phyloP scores from a whole-genome alignment of 805 yeast species.

The Candida pseudoglaebosa region DNA sequence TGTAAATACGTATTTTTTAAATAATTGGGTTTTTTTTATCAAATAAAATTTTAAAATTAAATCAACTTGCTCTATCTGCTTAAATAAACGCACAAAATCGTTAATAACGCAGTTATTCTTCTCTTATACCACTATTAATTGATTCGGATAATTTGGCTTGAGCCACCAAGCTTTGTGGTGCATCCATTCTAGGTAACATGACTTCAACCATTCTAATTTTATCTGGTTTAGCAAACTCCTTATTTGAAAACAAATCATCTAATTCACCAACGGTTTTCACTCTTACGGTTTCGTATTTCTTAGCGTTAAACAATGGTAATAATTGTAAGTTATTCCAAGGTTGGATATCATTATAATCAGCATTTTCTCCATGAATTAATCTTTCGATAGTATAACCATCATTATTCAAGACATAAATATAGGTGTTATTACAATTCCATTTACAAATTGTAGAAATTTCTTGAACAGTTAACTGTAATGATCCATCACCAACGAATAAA shows the following conservation, averaged over 20 bases:
- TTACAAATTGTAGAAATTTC: slow-evolving; percentile 68
- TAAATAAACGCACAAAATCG: too few species aligned
- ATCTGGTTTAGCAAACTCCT: slow-evolving; percentile 49
- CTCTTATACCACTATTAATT: slow-evolving; percentile 20
- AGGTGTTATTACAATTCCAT: slow-evolving; percentile 60
- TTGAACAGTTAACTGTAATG: slow-evolving; percentile 71
- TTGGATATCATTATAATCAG: slow-evolving; percentile 65
- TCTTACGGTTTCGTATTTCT: slow-evolving; percentile 50
- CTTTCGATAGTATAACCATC: slow-evolving; percentile 77
- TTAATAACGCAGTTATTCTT: too few species aligned
- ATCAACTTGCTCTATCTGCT: too few species aligned
- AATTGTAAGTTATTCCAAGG: slow-evolving; percentile 63
- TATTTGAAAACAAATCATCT: slow-evolving; percentile 44
- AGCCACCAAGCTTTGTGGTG: slow-evolving; percentile 54
- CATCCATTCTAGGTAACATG: slow-evolving; percentile 69
- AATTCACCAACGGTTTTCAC: slow-evolving; percentile 58
- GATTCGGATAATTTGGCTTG: slow-evolving; percentile 33
- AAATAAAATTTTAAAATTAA: too few species aligned
- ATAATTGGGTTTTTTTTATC: too few species aligned
- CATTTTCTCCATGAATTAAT: slow-evolving; percentile 66
- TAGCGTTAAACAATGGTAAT: slow-evolving; percentile 60
- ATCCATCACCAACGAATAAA: slow-evolving; percentile 73
- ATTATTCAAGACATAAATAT: slow-evolving; percentile 66
- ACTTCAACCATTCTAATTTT: slow-evolving; percentile 67
- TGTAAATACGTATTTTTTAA: too few species aligned